These are phyloP conservation scores for Discostella stelligera DNA, from an alignment of 352 stramenopile species.

Conservation along the genomic window DNA sequence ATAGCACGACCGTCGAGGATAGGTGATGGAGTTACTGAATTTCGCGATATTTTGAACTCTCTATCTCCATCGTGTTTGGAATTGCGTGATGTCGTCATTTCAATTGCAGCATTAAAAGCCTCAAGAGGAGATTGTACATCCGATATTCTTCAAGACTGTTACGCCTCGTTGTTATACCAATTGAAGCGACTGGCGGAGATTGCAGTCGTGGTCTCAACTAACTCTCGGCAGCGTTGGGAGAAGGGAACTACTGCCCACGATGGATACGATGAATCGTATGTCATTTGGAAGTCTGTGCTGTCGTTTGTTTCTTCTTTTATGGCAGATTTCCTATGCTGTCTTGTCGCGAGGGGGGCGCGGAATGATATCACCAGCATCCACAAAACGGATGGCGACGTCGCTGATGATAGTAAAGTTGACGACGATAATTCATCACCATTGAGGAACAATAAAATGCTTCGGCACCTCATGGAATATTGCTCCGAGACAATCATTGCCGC, in stretches of 20 bases:
- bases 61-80: conserved; percentile 8
- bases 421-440: background rate
- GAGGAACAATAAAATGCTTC: conserved; percentile 8
- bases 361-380: background rate
- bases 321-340: conserved; percentile 10
- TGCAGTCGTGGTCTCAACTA: conserved; percentile 12
- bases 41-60: background rate
- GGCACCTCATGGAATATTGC: conserved; percentile 30
- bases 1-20: background rate
- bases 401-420: background rate
- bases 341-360: background rate
- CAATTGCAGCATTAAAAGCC: background rate
- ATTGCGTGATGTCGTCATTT: conserved; percentile 37
- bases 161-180: conserved; percentile 26
- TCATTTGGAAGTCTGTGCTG: conserved; percentile 25
- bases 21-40: background rate
- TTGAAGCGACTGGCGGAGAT: conserved; percentile 31
- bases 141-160: conserved; percentile 44
- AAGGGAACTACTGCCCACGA: background rate
- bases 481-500: conserved; percentile 29
- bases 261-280: background rate
- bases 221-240: background rate
- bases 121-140: background rate
- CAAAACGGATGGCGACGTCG: background rate
- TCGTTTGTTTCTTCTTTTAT: conserved; percentile 46